Evolutionary conservation across 129 eudicot genomes (phyloP).

Genomic region (Escallonia herrerae): DNA sequence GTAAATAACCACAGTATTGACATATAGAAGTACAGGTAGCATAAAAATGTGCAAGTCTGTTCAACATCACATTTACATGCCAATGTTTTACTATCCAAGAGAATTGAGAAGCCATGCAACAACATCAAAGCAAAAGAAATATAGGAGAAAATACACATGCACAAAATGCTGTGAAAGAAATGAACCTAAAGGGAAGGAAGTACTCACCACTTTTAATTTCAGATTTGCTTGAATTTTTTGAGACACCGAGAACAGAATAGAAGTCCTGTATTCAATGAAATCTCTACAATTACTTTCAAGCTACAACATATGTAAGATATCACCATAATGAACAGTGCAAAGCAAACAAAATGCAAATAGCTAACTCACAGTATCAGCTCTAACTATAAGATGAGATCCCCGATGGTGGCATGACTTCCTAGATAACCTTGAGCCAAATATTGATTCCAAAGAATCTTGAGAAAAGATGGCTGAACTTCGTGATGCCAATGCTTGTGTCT

Average conservation of each 20-base stretch:
- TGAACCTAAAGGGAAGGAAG: background rate
- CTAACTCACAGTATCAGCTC: slow-evolving; percentile 68
- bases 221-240: slow-evolving; percentile 81
- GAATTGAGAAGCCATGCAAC: background rate
- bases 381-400: slow-evolving; percentile 59
- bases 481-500: slow-evolving; percentile 48
- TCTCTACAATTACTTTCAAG: slow-evolving; percentile 1
- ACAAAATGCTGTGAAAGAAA: slow-evolving; percentile 5
- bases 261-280: slow-evolving; percentile 45
- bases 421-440: slow-evolving; percentile 31
- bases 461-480: slow-evolving; percentile 41
- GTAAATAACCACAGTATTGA: too few relatives aligned
- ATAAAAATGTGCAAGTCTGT: background rate
- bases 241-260: slow-evolving; percentile 81
- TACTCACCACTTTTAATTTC: slow-evolving; percentile 92
- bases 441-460: slow-evolving; percentile 39
- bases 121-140: background rate
- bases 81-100: background rate
- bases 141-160: background rate
- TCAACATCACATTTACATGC: background rate
- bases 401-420: slow-evolving; percentile 30
- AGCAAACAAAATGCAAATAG: background rate
- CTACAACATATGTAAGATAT: slow-evolving; percentile 1
- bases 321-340: background rate
- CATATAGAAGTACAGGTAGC: too few relatives aligned